A percentile compares a stretch with the other conserved stretches of the same genome.
These are phyloP conservation scores for Podila epicladia DNA, from an alignment of 192 early-diverging fungal species.

Conservation along the genomic window DNA sequence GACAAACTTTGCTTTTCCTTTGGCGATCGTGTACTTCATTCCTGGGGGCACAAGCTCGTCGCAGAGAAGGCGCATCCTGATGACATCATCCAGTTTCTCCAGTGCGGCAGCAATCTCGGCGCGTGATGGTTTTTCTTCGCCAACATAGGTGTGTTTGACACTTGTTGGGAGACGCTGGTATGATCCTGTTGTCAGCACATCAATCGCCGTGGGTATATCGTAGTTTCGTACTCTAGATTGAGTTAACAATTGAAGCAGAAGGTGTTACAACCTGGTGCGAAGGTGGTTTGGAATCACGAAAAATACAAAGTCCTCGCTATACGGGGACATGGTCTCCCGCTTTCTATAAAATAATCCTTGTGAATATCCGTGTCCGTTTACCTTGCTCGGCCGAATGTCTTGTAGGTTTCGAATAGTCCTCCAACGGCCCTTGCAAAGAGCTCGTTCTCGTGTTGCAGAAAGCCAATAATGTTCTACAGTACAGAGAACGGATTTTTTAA, in stretches of 20 bases:
- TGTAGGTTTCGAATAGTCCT: conserved; percentile 60
- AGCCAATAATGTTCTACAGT: conserved; percentile 65
- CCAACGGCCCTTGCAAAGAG: conserved; percentile 70
- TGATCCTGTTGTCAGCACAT: conserved; percentile 85
- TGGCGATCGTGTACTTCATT: conserved; percentile 66
- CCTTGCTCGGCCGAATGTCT: conserved; percentile 60
- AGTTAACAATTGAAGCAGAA: neutral
- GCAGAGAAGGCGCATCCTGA: conserved; percentile 75
- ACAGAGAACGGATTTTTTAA: neutral
- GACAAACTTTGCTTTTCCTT: conserved; percentile 79
- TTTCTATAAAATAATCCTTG: neutral
- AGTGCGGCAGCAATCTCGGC: conserved; percentile 70
- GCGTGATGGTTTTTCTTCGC: conserved; percentile 64
- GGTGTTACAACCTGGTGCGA: neutral
- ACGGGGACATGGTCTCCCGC: neutral
- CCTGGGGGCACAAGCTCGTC: conserved; percentile 76
- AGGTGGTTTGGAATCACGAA: conserved; percentile 1
- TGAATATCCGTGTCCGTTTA: conserved; percentile 4
- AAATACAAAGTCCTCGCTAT: neutral
- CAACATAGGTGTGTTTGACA: conserved; percentile 71
- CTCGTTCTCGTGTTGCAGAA: conserved; percentile 68
- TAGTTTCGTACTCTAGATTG: conserved; percentile 76
- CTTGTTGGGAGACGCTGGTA: conserved; percentile 83
- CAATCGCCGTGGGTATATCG: conserved; percentile 85
- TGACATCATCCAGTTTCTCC: conserved; percentile 71